Base-by-base conservation (phyloP, 2,329 filamentous ascomycete species). In the Colletotrichum siamense region DNA sequence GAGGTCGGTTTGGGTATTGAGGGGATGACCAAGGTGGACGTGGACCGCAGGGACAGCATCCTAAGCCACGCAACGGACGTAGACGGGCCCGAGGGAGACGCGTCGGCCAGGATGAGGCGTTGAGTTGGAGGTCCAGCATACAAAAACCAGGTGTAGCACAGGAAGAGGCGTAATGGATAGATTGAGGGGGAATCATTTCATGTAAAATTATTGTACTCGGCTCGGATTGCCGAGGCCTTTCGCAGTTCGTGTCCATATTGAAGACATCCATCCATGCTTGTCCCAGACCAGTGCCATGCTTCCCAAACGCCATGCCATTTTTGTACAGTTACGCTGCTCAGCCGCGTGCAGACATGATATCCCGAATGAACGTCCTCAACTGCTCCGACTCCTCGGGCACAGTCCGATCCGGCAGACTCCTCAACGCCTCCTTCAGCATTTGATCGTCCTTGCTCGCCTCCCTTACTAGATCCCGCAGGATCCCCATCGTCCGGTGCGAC, bases 1-100 rank as follows among this genome's bases (percentile, higher is more conserved):
- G 96, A 99, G 85, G 92, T 94, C 4, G 90, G 88, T 22, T 83
- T 94, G 1, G 92, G 91, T 5, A 91, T 92, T 68, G 86, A 89
- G 77, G 87, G 87, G 4, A 87, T 91, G 87, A 81, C 82, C 36
- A 82, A 81, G 62, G 77, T 24, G 80, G 81, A 69, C 30, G 81
- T 81, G 49, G 80, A 79, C 71, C 82, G 88, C 62, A 83, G 87
- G 65, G 85, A 84, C 59, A 89, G 88, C 72, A 80, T 86, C 5
- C 80, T 84, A 16, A 88, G 86, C 78, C 80, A 79, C 7, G 77
- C 77, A 13, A 82, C 81, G 16, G 83, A 82, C 30, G 76, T 77
- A 16, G 80, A 82, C 55, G 77, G 77, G 28, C 75, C 70, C 24
- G 80, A 81, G 44, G 82, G 82, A 79, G 83, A 82, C 79, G 81